Percentiles rank a stretch among this genome's conserved stretches.
Evolutionary conservation across 2,329 filamentous ascomycete species (phyloP).

Genomic region (Camillea tinctor): DNA sequence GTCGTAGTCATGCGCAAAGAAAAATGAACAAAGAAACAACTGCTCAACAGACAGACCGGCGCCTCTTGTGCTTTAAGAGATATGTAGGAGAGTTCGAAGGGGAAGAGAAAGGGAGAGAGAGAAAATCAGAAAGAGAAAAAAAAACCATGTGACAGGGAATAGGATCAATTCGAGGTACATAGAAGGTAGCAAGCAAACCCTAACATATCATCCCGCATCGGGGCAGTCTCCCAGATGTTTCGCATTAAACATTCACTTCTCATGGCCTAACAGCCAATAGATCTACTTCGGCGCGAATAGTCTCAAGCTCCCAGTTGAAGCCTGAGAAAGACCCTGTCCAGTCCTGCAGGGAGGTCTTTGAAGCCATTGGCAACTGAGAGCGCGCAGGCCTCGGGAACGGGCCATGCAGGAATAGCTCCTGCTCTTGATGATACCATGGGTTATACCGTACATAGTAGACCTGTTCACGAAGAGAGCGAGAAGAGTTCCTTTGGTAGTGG

Average conservation of each 20-base stretch:
- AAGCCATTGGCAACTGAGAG: slow-evolving; percentile 17
- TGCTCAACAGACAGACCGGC: slow-evolving; percentile 15
- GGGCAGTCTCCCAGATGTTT: slow-evolving; percentile 20
- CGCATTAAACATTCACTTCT: slow-evolving; percentile 23
- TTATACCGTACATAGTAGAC: no score
- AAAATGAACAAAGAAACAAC: slow-evolving; percentile 23
- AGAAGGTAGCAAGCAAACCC: background rate
- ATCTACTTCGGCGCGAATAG: slow-evolving; percentile 20
- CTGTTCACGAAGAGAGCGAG: slow-evolving; percentile 12
- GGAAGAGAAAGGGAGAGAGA: slow-evolving; percentile 8
- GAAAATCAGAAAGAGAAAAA: slow-evolving; percentile 6
- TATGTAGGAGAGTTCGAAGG: slow-evolving; percentile 5
- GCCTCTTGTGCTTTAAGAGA: slow-evolving; percentile 21
- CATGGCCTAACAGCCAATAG: slow-evolving; percentile 24
- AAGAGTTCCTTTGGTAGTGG: slow-evolving; percentile 3
- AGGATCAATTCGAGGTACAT: slow-evolving; percentile 13
- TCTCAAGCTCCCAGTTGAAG: slow-evolving; percentile 25
- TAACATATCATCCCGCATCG: slow-evolving; percentile 4
- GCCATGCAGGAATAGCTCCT: slow-evolving; percentile 1
- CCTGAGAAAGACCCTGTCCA: slow-evolving; percentile 17
- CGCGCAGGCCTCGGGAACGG: slow-evolving; percentile 13
- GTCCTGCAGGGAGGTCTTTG: slow-evolving; percentile 2
- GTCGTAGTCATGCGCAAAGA: slow-evolving; percentile 10
- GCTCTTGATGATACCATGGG: no score
- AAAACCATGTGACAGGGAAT: slow-evolving; percentile 7